Percentiles rank a stretch among this genome's conserved stretches.
phyloP scores from a whole-genome alignment of 23 red algal species.

The Gracilaria caudata region DNA sequence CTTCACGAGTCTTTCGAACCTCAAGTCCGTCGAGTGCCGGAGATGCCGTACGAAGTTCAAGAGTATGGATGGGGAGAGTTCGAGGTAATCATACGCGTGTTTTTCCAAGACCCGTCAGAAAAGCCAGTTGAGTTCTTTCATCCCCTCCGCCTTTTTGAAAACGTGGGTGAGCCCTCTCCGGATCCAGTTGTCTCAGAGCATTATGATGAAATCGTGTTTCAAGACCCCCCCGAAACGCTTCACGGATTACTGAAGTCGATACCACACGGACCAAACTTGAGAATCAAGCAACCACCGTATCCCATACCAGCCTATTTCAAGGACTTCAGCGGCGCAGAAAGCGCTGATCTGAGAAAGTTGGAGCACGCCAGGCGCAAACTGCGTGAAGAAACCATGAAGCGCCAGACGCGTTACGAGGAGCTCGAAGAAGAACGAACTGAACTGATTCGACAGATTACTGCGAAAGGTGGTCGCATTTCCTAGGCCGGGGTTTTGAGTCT shows the following conservation, averaged over 20 bases:
- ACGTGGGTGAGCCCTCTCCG: conserved; percentile 47
- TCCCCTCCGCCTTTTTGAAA: conserved; percentile 75
- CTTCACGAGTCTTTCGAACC: conserved; percentile 91
- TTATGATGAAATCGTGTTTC: conserved; percentile 95
- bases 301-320: conserved; percentile 51
- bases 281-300: conserved; percentile 45
- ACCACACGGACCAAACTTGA: conserved; percentile 55
- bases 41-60: conserved; percentile 88
- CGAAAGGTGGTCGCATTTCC: neutral
- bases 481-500: neutral
- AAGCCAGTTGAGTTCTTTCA: conserved; percentile 96
- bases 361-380: conserved; percentile 57
- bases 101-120: conserved; percentile 74
- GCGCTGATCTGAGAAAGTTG: conserved; percentile 48
- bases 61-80: conserved; percentile 99
- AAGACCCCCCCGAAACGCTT: conserved; percentile 89
- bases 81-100: conserved; percentile 83
- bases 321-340: conserved; percentile 73
- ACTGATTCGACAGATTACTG: conserved; percentile 47
- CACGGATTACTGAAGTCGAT: conserved; percentile 67
- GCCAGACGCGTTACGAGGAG: conserved; percentile 52
- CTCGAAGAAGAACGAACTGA: conserved; percentile 61
- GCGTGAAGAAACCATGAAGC: conserved; percentile 47
- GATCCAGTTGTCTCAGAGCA: conserved; percentile 91
- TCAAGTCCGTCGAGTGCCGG: conserved; percentile 71